Base-by-base conservation (phyloP, 148 eudicot species). In the Tetragonia tetragonoides region DNA sequence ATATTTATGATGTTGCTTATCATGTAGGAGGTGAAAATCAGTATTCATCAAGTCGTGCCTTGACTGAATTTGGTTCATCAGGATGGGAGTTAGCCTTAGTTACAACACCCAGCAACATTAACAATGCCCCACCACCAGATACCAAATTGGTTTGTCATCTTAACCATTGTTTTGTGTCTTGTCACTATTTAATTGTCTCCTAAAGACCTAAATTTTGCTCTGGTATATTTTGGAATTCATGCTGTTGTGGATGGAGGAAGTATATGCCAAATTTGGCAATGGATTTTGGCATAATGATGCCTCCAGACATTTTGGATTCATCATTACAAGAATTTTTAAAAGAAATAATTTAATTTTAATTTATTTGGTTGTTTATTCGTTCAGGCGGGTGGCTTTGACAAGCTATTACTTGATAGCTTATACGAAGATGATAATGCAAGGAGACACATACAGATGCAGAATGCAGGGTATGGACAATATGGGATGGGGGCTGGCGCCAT, bases 81-180 rank as follows among this genome's bases (percentile, higher is more conserved):
- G 99, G 99, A 80, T 95, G 99, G 99, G 99, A 95, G 83, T 83
- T 93, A 66, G 96, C 99, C 65, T 83, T 95, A 54, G 99, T 95
- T 79, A 91, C 90, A 28, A 75, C 90, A 39, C 97, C 97, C n/a
- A 91, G 94, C 84, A 88, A 84, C 84, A 85, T 70, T 73, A 84
- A 81, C 79, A 56, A 47, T 20, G 10, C 80, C 15, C 86, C 79
- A 7, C 74, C 81, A 21, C 24, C 87, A 59, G 83, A 88, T 2
- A 86, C 73, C 84, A 87, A 86, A 82, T 78, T 93, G 89, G 98
- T 95, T 76, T 23, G 93, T 85, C 76, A 62, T 79, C 54, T 74
- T 69, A 40, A 11, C 60, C 39, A 21, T 59, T 70, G 21, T 20
- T 28, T 57, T 21, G 9, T 10, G 59, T 54, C 7, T 54, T 54